phyloP scores from a whole-genome alignment of 225 moss, liverwort and hornwort genomes.

The Pseudoscleropodium purum region DNA sequence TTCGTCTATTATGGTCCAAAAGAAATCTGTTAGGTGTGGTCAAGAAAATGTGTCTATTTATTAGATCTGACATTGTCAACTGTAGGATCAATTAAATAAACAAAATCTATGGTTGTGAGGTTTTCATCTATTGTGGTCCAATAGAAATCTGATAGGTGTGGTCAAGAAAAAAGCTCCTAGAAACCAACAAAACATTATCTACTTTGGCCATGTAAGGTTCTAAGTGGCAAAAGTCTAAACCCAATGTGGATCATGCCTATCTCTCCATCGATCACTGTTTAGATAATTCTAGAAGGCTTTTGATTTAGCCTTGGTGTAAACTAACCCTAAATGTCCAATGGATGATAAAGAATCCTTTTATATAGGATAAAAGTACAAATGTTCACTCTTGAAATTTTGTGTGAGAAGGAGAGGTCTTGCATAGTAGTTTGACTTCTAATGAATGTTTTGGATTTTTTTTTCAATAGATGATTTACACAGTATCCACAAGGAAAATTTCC shows the following conservation, averaged over 20 bases:
- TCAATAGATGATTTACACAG: not conserved
- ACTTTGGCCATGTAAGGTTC: not conserved
- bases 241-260: not conserved
- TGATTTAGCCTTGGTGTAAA: not conserved
- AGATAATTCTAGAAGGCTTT: not conserved
- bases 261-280: not conserved
- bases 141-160: fast-evolving
- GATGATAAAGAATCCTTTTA: not conserved
- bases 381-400: not conserved
- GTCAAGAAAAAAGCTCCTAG: not conserved
- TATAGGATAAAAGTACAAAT: not conserved
- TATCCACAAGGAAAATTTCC: not conserved
- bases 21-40: fast-evolving
- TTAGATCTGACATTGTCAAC: not conserved
- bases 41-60: too few relatives aligned
- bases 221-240: not conserved
- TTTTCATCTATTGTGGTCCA: too few relatives aligned
- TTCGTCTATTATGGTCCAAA: fast-evolving
- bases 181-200: not conserved
- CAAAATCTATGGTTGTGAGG: not conserved
- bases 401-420: fast-evolving
- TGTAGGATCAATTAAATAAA: not conserved
- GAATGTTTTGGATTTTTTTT: not conserved
- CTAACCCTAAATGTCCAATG: fast-evolving
- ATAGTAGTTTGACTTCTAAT: not conserved